These are phyloP conservation scores for Chenopodium formosanum DNA, from an alignment of 148 eudicot species.

Conservation along the genomic window DNA sequence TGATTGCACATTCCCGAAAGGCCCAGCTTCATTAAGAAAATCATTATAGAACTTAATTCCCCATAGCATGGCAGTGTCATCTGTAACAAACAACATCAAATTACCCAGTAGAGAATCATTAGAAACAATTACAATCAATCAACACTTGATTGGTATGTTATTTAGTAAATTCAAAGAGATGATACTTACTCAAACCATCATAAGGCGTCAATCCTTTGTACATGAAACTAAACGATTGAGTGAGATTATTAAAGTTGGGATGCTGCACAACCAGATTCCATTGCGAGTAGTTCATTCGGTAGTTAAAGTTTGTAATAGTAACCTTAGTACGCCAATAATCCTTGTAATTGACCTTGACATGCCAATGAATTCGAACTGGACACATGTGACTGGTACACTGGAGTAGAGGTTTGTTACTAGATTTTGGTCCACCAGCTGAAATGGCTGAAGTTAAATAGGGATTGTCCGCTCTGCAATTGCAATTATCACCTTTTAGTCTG, in stretches of 20 bases:
- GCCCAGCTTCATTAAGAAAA: constrained; percentile 55
- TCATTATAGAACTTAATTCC: constrained; percentile 58
- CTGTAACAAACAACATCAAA: constrained; percentile 33
- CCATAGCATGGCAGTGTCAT: constrained; percentile 68
- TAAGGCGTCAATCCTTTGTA: constrained; percentile 55
- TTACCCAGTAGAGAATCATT: constrained; percentile 4
- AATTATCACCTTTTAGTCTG: constrained; percentile 12
- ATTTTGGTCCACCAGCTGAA: constrained; percentile 31
- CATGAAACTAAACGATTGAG: constrained; percentile 56
- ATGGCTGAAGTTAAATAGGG: constrained; percentile 52
- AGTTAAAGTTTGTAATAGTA: constrained; percentile 61
- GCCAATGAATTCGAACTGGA: constrained; percentile 73
- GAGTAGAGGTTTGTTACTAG: constrained; percentile 37
- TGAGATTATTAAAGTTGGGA: constrained; percentile 61
- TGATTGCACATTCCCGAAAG: constrained; percentile 59
- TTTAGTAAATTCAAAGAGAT: not conserved
- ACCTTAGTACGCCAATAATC: constrained; percentile 72
- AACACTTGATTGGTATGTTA: not conserved
- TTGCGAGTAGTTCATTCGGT: constrained; percentile 56
- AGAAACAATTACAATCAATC: not conserved
- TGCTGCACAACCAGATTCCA: constrained; percentile 77
- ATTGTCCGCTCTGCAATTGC: constrained; percentile 39
- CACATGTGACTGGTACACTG: constrained; percentile 70
- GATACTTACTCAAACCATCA: constrained; percentile 46
- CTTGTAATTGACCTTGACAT: constrained; percentile 63